Percentiles rank a stretch among this genome's conserved stretches.
Evolutionary conservation across 2,329 filamentous ascomycete genomes (phyloP).

Genomic region (Trichoderma aggressivum): DNA sequence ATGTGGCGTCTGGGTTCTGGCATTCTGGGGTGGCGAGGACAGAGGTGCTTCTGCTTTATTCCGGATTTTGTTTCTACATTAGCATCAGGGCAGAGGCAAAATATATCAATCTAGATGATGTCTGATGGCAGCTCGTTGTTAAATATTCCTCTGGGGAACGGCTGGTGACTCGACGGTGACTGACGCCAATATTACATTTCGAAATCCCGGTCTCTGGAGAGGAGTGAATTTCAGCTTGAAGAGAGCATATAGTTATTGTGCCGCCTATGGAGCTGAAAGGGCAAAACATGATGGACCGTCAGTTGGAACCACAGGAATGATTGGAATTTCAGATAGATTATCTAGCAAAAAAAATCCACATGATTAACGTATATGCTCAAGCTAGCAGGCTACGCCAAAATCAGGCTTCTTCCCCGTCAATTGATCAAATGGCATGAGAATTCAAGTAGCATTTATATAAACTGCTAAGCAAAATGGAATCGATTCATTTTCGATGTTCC

Average conservation of each 20-base stretch:
- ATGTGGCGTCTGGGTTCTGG: conserved; percentile 46
- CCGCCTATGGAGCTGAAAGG: background rate
- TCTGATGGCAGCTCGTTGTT: conserved; percentile 25
- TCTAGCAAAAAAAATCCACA: background rate
- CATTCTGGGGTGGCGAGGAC: conserved; percentile 38
- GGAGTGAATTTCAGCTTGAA: background rate
- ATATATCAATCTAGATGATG: conserved; percentile 37
- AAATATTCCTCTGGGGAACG: background rate
- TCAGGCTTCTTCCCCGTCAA: background rate
- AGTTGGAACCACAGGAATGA: background rate
- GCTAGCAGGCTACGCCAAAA: background rate
- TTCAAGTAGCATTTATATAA: background rate
- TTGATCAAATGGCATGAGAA: background rate
- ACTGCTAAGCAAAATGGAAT: background rate
- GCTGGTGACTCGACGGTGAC: background rate
- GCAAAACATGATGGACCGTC: background rate
- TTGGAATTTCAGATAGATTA: background rate
- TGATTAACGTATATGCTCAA: background rate
- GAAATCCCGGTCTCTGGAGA: background rate
- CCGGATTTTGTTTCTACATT: conserved; percentile 39
- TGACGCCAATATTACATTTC: background rate
- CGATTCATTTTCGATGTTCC: background rate
- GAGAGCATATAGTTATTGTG: background rate
- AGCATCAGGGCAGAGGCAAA: conserved; percentile 39
- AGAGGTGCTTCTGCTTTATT: conserved; percentile 37